Evolutionary conservation across 441 rosid species (phyloP).

Genomic region (Adansonia madagascariensis): DNA sequence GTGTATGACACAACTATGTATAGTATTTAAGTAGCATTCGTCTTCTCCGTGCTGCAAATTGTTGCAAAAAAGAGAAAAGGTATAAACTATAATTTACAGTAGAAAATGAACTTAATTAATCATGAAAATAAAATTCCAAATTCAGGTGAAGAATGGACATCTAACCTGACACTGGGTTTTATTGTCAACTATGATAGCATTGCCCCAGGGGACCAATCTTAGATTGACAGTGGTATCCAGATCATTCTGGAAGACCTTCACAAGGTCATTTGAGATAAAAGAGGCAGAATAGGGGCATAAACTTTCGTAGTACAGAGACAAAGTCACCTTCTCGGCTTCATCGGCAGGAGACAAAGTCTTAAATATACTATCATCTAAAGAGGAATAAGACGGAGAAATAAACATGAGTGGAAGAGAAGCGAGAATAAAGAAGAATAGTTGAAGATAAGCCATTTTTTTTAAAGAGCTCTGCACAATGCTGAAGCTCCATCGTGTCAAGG

Average conservation of each 20-base stretch:
- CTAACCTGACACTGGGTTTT: constrained; percentile 40
- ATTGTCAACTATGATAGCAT: constrained; percentile 29
- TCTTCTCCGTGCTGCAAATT: constrained; percentile 51
- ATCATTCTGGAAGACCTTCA: constrained; percentile 32
- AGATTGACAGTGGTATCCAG: constrained; percentile 47
- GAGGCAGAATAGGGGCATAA: constrained; percentile 41
- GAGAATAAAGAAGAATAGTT: constrained; percentile 3
- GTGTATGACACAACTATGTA: constrained; percentile 51
- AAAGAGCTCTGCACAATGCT: background rate
- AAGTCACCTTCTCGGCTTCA: constrained; percentile 12
- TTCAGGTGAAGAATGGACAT: constrained; percentile 19
- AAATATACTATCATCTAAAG: background rate
- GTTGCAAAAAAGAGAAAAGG: background rate
- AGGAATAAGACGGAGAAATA: background rate
- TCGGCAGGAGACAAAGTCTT: background rate
- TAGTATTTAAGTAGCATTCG: constrained; percentile 55
- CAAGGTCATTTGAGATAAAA: constrained; percentile 37
- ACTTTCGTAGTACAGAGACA: constrained; percentile 40
- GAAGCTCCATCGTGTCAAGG: background rate
- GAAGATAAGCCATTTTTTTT: constrained; percentile 19
- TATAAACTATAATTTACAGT: background rate
- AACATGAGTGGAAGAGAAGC: constrained; percentile 6
- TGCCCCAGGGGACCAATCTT: constrained; percentile 54
- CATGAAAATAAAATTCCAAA: background rate
- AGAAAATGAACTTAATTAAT: constrained; percentile 1